These are phyloP conservation scores for Sordariomycetes sp. DNA, from an alignment of 2,329 filamentous ascomycete species.

Conservation along the genomic window DNA sequence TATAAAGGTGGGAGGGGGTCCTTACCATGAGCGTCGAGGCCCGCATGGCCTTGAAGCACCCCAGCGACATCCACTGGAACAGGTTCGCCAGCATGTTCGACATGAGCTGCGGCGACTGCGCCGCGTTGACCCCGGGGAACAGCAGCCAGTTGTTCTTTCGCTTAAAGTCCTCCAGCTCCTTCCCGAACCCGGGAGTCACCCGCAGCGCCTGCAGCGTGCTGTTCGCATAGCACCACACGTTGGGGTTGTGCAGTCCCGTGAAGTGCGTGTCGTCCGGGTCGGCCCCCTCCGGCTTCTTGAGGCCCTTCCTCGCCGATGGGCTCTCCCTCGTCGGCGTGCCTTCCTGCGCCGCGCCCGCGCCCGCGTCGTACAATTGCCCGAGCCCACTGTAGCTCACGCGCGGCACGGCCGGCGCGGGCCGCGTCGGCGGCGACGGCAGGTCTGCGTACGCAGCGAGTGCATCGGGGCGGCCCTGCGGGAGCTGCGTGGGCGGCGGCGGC, in stretches of 20 bases:
- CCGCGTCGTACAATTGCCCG: constrained; percentile 5
- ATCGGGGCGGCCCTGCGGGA: background rate
- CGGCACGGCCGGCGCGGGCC: constrained; percentile 55
- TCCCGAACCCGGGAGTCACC: constrained; percentile 55
- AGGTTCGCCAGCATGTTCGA: constrained; percentile 45
- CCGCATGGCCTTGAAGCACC: constrained; percentile 35
- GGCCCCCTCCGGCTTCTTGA: constrained; percentile 3
- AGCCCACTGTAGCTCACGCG: constrained; percentile 73
- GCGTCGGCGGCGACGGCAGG: constrained; percentile 42
- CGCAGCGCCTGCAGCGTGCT: constrained; percentile 76
- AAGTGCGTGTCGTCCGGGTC: constrained; percentile 9
- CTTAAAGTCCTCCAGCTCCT: constrained; percentile 44
- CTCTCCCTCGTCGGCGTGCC: constrained; percentile 10
- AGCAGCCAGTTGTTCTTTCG: constrained; percentile 53
- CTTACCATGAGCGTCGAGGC: constrained; percentile 45
- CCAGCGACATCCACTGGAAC: constrained; percentile 41
- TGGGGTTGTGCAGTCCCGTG: constrained; percentile 62
- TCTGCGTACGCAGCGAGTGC: constrained; percentile 5
- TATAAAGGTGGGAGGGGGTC: background rate
- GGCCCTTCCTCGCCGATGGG: constrained; percentile 12
- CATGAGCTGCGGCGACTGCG: constrained; percentile 43
- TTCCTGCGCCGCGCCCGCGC: background rate
- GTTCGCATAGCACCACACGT: constrained; percentile 84
- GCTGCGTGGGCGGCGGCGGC: background rate
- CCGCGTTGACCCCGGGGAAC: constrained; percentile 43